phyloP scores from a whole-genome alignment of 2,329 filamentous ascomycete species.

The Anisogramma anomala region DNA sequence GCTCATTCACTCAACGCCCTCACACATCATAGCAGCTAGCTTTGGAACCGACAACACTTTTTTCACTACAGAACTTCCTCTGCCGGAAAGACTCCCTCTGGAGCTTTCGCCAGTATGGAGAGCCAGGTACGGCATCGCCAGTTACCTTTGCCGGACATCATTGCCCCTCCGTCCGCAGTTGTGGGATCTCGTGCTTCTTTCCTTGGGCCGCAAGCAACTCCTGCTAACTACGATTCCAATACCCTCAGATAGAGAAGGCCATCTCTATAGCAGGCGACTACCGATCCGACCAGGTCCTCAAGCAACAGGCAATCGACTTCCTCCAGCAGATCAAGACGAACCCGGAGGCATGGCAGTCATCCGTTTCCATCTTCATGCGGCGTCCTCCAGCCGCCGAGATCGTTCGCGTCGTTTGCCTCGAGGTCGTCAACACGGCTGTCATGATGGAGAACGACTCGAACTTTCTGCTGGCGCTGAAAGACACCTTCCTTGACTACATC shows the following conservation, averaged over 20 bases:
- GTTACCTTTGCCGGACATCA: neutral
- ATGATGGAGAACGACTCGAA: conserved; percentile 66
- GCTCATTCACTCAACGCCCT: conserved; percentile 15
- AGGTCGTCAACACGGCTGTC: conserved; percentile 86
- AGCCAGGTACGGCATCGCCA: conserved; percentile 20
- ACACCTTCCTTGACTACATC: conserved; percentile 72
- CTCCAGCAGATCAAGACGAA: conserved; percentile 68
- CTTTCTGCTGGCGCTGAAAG: conserved; percentile 64
- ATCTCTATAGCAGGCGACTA: conserved; percentile 90
- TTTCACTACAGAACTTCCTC: conserved; percentile 3
- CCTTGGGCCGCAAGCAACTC: neutral
- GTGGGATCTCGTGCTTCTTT: neutral
- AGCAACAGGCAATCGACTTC: conserved; percentile 73
- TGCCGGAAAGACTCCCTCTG: conserved; percentile 10
- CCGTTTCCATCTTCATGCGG: conserved; percentile 73
- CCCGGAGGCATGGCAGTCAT: conserved; percentile 80
- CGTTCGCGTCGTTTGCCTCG: conserved; percentile 77
- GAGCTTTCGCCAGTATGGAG: conserved; percentile 20
- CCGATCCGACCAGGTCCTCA: conserved; percentile 60
- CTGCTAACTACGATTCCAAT: neutral
- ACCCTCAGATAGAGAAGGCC: conserved; percentile 74
- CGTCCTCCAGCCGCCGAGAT: conserved; percentile 67
- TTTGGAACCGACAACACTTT: conserved; percentile 9
- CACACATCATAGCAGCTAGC: conserved; percentile 21
- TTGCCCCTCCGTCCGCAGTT: conserved; percentile 9